phyloP scores from a whole-genome alignment of 768 basidiomycete species.

The Pleurotus salmoneostramineus region DNA sequence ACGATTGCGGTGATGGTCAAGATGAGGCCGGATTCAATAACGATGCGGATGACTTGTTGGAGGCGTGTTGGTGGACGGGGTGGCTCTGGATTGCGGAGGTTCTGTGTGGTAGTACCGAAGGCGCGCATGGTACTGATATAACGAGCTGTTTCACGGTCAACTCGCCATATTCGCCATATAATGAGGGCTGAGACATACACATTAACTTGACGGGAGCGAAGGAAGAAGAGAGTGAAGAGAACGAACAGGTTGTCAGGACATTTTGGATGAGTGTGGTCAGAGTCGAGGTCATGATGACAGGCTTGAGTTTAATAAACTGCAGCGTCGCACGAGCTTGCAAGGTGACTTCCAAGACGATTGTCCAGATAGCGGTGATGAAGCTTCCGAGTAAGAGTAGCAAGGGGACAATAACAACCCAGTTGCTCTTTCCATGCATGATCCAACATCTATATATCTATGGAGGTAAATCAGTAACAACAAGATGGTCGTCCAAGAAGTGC shows the following conservation, averaged over 20 bases:
- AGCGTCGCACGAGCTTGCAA: not conserved
- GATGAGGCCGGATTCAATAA: not conserved
- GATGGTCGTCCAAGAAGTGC: no score
- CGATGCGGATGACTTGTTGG: not conserved
- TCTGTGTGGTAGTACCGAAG: no score
- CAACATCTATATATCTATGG: conserved; percentile 13
- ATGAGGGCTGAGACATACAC: conserved; percentile 4
- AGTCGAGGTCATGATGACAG: conserved; percentile 4
- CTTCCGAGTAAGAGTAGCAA: conserved; percentile 7
- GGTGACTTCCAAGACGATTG: conserved; percentile 5
- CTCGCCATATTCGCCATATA: no score
- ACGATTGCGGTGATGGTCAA: not conserved
- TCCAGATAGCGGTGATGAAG: not conserved
- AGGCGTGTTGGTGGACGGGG: not conserved
- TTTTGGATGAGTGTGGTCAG: conserved; percentile 8
- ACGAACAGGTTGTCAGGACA: conserved; percentile 10
- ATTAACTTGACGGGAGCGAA: not conserved
- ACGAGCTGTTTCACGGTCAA: no score
- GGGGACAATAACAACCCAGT: conserved; percentile 4
- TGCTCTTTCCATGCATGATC: conserved; percentile 7
- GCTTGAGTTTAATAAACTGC: not conserved
- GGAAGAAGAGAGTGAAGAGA: not conserved
- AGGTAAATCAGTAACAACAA: no score
- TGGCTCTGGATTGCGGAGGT: not conserved
- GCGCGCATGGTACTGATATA: not conserved